Conservation (phyloP, 192 early-diverging fungal species). For the Rhizoclosmatium sp. region DNA sequence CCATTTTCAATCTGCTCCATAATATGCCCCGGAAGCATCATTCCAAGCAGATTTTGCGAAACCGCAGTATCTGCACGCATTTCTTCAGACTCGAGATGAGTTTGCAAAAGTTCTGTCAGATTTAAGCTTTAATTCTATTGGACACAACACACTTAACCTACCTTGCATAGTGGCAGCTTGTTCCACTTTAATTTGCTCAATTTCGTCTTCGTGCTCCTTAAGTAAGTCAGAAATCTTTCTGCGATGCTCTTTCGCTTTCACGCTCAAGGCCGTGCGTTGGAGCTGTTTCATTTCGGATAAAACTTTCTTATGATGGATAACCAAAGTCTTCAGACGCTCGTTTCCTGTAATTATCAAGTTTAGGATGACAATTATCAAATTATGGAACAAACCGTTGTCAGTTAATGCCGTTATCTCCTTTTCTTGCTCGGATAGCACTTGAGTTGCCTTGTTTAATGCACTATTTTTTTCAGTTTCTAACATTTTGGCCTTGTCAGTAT, state of each 20-base stretch:
- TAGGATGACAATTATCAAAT: not conserved
- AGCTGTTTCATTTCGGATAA: slow-evolving; percentile 32
- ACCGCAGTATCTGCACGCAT: slow-evolving; percentile 26
- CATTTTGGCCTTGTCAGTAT: not conserved
- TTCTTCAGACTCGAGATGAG: slow-evolving; percentile 34
- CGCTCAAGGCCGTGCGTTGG: not conserved
- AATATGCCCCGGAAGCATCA: slow-evolving; percentile 41
- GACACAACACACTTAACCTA: not conserved
- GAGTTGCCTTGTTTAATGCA: slow-evolving; percentile 9
- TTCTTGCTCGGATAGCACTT: slow-evolving; percentile 15
- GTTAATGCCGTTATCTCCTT: slow-evolving; percentile 4
- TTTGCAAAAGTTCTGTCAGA: slow-evolving; percentile 24
- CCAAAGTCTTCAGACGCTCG: slow-evolving; percentile 25
- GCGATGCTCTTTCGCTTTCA: slow-evolving; percentile 28
- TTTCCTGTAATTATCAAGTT: slow-evolving; percentile 11
- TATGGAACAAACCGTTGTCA: slow-evolving; percentile 5
- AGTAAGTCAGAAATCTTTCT: slow-evolving; percentile 35
- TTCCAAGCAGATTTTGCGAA: slow-evolving; percentile 34
- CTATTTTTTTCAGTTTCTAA: slow-evolving; percentile 17
- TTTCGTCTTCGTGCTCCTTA: slow-evolving; percentile 44
- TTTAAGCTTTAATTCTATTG: not conserved
- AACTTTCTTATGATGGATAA: slow-evolving; percentile 31
- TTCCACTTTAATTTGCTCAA: slow-evolving; percentile 35
- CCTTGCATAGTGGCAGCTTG: slow-evolving; percentile 35
- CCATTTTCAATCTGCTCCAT: slow-evolving; percentile 40